These are phyloP conservation scores for Mucor mucedo DNA, from an alignment of 371 early-diverging fungal species.

Conservation along the genomic window DNA sequence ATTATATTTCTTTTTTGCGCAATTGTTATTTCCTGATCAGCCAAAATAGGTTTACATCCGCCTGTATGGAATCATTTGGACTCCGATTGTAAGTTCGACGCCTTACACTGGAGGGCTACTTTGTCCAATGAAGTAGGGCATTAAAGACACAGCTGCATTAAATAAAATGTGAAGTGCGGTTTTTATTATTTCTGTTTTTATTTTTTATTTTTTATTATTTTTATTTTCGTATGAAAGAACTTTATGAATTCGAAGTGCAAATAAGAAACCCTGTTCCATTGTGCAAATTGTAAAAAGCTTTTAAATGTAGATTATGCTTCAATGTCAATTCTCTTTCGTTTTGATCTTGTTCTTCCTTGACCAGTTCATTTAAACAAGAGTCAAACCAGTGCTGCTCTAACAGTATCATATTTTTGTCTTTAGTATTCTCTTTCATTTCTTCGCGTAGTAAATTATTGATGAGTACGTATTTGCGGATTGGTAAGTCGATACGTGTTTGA, in stretches of 20 bases:
- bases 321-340: constrained; percentile 2
- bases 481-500: constrained; percentile 27
- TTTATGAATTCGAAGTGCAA: constrained; percentile 19
- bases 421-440: neutral
- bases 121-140: constrained; percentile 30
- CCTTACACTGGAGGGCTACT: constrained; percentile 36
- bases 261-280: constrained; percentile 24
- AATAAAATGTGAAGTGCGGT: neutral
- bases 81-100: constrained; percentile 28
- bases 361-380: constrained; percentile 25
- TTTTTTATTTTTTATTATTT: neutral
- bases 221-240: neutral
- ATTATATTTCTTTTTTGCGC: neutral
- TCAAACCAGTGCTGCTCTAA: constrained; percentile 35
- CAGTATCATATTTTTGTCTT: neutral
- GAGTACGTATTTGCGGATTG: constrained; percentile 34
- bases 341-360: constrained; percentile 16
- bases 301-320: constrained; percentile 15
- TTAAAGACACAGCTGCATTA: neutral
- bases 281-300: constrained; percentile 23
- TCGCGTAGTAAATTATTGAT: constrained; percentile 31
- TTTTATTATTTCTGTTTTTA: neutral
- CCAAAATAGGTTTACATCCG: constrained; percentile 37
- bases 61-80: constrained; percentile 45
- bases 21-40: neutral